phyloP scores from a whole-genome alignment of 2,329 filamentous ascomycete genomes.

The Xylariaceae sp. region DNA sequence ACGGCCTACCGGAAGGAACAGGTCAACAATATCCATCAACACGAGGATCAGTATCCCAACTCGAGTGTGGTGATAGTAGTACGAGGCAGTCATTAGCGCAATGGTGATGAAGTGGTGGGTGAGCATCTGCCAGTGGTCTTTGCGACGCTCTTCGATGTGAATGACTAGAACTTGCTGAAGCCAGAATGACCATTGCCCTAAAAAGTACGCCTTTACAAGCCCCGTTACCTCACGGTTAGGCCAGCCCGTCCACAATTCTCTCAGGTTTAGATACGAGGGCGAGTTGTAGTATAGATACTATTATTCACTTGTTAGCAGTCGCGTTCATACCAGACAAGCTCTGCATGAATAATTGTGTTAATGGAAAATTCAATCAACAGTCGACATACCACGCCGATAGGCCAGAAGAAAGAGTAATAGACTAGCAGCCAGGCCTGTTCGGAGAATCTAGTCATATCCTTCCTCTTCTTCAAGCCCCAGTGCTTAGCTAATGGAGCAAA shows the following conservation, averaged over 20 bases:
- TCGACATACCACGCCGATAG: constrained; percentile 67
- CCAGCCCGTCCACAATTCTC: constrained; percentile 78
- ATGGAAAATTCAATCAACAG: background rate
- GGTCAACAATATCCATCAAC: constrained; percentile 89
- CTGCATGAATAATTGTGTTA: background rate
- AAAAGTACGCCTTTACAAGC: constrained; percentile 80
- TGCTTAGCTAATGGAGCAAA: constrained; percentile 69
- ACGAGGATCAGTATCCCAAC: constrained; percentile 85
- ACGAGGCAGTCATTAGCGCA: constrained; percentile 71
- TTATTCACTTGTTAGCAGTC: constrained; percentile 39
- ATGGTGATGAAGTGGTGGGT: constrained; percentile 90
- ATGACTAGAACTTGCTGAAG: constrained; percentile 91
- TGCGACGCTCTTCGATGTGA: constrained; percentile 87
- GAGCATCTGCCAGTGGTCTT: constrained; percentile 96
- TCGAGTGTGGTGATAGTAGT: constrained; percentile 79
- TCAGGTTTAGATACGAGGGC: constrained; percentile 69
- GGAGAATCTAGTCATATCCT: constrained; percentile 75
- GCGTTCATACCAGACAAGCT: constrained; percentile 11
- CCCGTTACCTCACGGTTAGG: constrained; percentile 69
- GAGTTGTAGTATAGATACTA: constrained; percentile 78
- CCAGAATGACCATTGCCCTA: constrained; percentile 89
- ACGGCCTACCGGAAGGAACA: constrained; percentile 70
- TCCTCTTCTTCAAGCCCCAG: constrained; percentile 68
- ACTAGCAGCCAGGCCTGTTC: constrained; percentile 90
- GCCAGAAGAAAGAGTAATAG: constrained; percentile 79